Evolutionary conservation across 225 moss, liverwort and hornwort genomes (phyloP).

Genomic region (Pseudisothecium myosuroides): DNA sequence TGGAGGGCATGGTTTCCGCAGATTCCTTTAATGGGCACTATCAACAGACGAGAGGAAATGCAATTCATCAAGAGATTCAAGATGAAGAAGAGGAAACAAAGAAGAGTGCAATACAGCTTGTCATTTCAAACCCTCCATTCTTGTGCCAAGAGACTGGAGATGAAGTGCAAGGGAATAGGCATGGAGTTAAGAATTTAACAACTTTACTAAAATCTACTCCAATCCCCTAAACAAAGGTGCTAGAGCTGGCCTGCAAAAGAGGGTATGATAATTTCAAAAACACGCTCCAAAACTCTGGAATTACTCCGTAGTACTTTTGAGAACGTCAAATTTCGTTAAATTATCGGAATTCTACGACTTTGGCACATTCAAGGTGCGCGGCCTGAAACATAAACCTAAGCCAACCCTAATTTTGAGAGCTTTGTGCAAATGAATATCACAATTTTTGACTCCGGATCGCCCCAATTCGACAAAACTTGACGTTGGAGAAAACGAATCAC

Average conservation of each 20-base stretch:
- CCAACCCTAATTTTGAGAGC: neutral
- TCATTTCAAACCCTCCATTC: neutral
- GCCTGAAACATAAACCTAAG: neutral
- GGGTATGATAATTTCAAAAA: neutral
- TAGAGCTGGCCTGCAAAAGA: neutral
- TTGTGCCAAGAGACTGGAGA: neutral
- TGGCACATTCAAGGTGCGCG: too few species aligned
- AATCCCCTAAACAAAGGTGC: too few species aligned
- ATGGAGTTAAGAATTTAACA: neutral
- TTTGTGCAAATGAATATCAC: neutral
- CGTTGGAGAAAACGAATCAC: neutral
- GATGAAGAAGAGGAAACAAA: neutral
- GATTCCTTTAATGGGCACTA: neutral
- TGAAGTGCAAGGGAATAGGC: neutral
- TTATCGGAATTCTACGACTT: neutral
- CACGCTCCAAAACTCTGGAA: neutral
- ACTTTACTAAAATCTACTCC: neutral
- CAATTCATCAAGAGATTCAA: too few species aligned
- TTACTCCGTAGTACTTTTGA: neutral
- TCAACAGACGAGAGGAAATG: too few species aligned
- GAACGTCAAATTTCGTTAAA: neutral
- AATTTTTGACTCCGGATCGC: neutral
- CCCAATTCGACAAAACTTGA: neutral
- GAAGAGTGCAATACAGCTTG: neutral
- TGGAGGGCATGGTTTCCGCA: neutral